Conservation (phyloP, 1,139 yeast species). For the Arxiozyma heterogenica region DNA sequence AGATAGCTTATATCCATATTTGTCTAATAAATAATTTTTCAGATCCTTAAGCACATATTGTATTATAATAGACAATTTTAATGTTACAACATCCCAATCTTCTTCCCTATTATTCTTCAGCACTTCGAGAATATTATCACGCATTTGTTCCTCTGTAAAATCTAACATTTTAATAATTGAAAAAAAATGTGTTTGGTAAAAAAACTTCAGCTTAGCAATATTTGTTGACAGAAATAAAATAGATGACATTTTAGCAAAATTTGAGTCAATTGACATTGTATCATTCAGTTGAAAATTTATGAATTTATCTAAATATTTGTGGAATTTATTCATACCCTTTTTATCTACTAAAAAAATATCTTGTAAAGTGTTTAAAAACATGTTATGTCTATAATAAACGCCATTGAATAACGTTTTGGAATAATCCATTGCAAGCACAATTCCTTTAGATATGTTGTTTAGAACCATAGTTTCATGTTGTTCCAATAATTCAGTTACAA, state of each 20-base stretch:
- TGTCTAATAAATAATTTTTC: conserved; percentile 8
- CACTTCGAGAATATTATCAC: conserved; percentile 18
- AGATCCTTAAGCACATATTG: conserved; percentile 12
- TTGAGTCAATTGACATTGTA: conserved; percentile 5
- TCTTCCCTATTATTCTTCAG: conserved; percentile 1
- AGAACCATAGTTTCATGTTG: conserved; percentile 67
- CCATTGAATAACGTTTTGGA: conserved; percentile 19
- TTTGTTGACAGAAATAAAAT: conserved; percentile 20
- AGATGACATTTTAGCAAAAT: conserved; percentile 8
- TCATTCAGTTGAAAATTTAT: conserved; percentile 11
- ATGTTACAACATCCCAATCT: background rate
- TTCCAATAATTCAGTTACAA: conserved; percentile 49
- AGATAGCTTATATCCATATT: conserved; percentile 9
- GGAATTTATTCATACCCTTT: conserved; percentile 15
- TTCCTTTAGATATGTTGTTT: conserved; percentile 53
- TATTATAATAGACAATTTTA: conserved; percentile 3
- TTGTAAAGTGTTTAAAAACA: conserved; percentile 14
- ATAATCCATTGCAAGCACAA: conserved; percentile 46
- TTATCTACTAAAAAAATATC: conserved; percentile 12
- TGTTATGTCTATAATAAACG: conserved; percentile 20
- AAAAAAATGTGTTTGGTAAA: conserved; percentile 18
- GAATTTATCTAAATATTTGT: conserved; percentile 12
- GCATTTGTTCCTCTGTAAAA: conserved; percentile 18
- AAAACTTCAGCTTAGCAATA: conserved; percentile 15
- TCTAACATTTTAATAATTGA: conserved; percentile 17